Conservation (phyloP, 2,329 filamentous ascomycete species). For the Gremmenia infestans region DNA sequence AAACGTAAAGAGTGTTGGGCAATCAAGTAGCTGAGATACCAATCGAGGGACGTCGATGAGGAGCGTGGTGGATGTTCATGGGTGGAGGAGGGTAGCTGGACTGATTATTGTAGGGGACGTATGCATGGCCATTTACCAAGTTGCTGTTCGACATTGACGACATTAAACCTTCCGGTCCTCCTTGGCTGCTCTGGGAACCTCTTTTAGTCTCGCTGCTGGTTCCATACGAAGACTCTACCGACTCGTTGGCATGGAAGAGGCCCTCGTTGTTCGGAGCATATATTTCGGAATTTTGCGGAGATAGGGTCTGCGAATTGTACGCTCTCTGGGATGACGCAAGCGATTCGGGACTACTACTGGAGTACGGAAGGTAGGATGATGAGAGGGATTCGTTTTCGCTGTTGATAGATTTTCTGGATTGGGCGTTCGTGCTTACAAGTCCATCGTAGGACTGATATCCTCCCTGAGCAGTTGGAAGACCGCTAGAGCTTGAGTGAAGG, state of each 20-base stretch:
- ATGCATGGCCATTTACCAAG: conserved; percentile 17
- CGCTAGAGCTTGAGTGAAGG: conserved; percentile 9
- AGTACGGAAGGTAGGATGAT: conserved; percentile 17
- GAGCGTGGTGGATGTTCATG: not conserved
- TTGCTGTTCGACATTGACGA: conserved; percentile 3
- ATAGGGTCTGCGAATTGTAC: conserved; percentile 14
- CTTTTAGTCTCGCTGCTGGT: conserved; percentile 13
- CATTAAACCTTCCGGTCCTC: conserved; percentile 3
- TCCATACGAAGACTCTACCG: conserved; percentile 17
- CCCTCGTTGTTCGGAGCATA: conserved; percentile 14
- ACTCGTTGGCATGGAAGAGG: conserved; percentile 9
- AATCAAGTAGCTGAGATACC: conserved; percentile 2
- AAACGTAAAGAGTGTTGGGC: not conserved
- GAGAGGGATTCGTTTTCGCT: conserved; percentile 11
- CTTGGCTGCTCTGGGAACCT: conserved; percentile 14
- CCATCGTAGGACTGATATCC: conserved; percentile 14
- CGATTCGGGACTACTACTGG: conserved; percentile 24
- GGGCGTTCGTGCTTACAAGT: conserved; percentile 2
- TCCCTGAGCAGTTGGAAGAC: conserved; percentile 8
- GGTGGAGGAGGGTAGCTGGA: conserved; percentile 7
- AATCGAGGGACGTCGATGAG: not conserved
- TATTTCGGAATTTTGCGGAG: conserved; percentile 10
- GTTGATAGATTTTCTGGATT: not conserved
- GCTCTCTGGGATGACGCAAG: conserved; percentile 18
- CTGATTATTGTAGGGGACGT: conserved; percentile 11